A percentile compares a stretch with the other conserved stretches of the same genome.
phyloP scores from a whole-genome alignment of 805 yeast species.

The Scheffersomyces coipomensis region DNA sequence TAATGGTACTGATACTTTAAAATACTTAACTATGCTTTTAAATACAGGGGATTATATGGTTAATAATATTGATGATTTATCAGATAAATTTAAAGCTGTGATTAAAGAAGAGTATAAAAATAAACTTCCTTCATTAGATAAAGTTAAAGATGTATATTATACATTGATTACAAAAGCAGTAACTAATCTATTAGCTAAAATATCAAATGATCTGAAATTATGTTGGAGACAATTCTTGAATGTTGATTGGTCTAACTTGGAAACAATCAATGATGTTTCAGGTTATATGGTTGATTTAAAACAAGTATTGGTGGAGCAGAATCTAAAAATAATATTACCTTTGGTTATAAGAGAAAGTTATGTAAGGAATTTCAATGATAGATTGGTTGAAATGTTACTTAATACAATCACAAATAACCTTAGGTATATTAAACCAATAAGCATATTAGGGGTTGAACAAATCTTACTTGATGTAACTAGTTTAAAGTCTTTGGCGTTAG shows the following conservation, averaged over 20 bases:
- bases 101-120: slow-evolving; percentile 33
- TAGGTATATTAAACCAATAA: slow-evolving; percentile 63
- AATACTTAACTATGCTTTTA: slow-evolving; percentile 66
- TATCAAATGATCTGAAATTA: slow-evolving; percentile 59
- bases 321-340: slow-evolving; percentile 45
- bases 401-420: slow-evolving; percentile 57
- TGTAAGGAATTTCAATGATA: slow-evolving; percentile 71
- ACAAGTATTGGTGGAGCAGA: slow-evolving; percentile 43
- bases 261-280: slow-evolving; percentile 70
- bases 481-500: slow-evolving; percentile 53
- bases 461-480: slow-evolving; percentile 68
- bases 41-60: slow-evolving; percentile 91
- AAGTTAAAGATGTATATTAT: slow-evolving; percentile 54
- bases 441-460: slow-evolving; percentile 74
- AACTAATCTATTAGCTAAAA: slow-evolving; percentile 52
- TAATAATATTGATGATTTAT: slow-evolving; percentile 73
- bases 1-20: slow-evolving; percentile 62
- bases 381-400: slow-evolving; percentile 64
- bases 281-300: slow-evolving; percentile 63
- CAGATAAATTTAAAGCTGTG: slow-evolving; percentile 51
- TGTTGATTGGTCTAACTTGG: slow-evolving; percentile 64
- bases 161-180: slow-evolving; percentile 59
- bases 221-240: slow-evolving; percentile 86
- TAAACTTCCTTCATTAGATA: slow-evolving; percentile 50
- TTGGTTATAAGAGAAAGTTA: slow-evolving; percentile 68